Percentiles rank a stretch among this genome's conserved stretches.
Conservation (phyloP, 441 rosid genomes). For the Gossypium laxum region DNA sequence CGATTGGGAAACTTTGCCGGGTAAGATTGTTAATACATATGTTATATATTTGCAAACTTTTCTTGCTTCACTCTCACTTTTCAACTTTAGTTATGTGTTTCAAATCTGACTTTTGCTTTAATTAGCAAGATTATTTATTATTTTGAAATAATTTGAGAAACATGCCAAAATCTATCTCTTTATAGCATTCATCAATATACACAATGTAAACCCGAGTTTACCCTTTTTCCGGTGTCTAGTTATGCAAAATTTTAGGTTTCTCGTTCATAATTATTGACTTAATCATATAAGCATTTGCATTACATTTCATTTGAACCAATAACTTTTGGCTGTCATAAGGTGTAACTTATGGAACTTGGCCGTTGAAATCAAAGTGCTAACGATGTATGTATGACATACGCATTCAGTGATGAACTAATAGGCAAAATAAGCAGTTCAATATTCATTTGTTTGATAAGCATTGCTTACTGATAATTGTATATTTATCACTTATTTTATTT, state of each 20-base stretch:
- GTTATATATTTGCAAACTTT: neutral
- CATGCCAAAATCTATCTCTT: neutral
- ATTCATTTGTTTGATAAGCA: neutral
- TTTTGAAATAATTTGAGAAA: neutral
- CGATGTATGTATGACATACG: neutral
- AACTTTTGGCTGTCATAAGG: neutral
- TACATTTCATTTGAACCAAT: neutral
- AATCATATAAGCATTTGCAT: neutral
- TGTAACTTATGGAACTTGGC: neutral
- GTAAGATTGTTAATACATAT: slow-evolving; percentile 25
- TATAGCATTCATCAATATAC: neutral
- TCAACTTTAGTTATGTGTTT: slow-evolving; percentile 1
- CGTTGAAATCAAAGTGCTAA: neutral
- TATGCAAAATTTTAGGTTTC: neutral
- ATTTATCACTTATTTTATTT: neutral
- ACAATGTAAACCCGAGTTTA: neutral
- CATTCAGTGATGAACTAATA: neutral
- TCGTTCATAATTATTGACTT: neutral
- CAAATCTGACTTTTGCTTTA: neutral
- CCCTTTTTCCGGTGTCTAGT: neutral
- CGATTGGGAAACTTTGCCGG: slow-evolving; percentile 69
- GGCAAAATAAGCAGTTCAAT: neutral
- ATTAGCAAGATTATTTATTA: neutral
- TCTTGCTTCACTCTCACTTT: neutral
- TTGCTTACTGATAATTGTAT: neutral